These are phyloP conservation scores for Euphorbia celastroides DNA, from an alignment of 441 rosid genomes.

Conservation along the genomic window DNA sequence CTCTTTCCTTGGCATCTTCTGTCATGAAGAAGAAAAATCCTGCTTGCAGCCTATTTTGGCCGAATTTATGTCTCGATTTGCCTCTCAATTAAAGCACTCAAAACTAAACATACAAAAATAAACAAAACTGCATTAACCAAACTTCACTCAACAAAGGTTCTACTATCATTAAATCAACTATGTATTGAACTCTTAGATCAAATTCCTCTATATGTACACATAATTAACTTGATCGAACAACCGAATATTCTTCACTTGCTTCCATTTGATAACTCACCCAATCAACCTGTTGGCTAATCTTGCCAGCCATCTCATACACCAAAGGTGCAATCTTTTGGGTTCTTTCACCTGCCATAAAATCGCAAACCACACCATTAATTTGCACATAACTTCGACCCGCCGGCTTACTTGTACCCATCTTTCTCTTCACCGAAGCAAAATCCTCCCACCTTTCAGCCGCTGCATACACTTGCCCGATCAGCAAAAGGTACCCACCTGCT, in stretches of 20 bases:
- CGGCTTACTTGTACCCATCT: conserved; percentile 32
- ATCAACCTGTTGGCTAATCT: conserved; percentile 23
- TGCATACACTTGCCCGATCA: conserved; percentile 37
- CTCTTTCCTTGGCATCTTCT: no score
- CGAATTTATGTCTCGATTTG: no score
- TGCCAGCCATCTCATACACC: conserved; percentile 28
- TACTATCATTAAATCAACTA: no score
- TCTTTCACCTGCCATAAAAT: conserved; percentile 34
- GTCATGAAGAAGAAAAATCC: no score
- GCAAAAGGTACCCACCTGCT: conserved; percentile 35
- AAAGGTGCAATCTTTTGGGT: conserved; percentile 23
- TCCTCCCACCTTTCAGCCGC: conserved; percentile 39
- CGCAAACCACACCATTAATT: conserved; percentile 32
- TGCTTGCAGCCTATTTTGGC: no score
- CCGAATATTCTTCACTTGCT: conserved; percentile 4
- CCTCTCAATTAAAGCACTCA: no score
- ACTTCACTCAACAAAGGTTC: no score
- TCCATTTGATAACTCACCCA: conserved; percentile 16
- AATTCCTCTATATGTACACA: no score
- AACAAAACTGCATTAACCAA: no score
- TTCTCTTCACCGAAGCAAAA: conserved; percentile 32
- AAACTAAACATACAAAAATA: no score
- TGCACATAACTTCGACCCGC: conserved; percentile 46
- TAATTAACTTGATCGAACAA: no score
- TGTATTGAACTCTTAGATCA: no score